Evolutionary conservation across 805 yeast genomes (phyloP), one percentile per base, ranked within the genome.

Genomic region (Maudiozyma turicensis): DNA sequence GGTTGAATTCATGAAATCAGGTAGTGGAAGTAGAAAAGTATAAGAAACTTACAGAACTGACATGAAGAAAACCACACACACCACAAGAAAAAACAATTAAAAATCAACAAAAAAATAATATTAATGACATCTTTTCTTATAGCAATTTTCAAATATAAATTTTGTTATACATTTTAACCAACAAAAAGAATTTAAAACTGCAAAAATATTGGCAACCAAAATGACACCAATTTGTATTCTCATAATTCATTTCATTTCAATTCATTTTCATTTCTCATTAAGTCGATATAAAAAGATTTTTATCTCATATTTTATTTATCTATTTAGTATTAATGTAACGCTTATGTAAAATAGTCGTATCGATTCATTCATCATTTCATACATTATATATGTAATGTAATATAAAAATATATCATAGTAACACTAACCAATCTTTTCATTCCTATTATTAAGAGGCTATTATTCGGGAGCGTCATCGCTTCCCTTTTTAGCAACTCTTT

Each of bases 1-100:
- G 64, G 83, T 91, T 60, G 86, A 81, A 59, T 78, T 89, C 61
- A 79, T 77, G 60, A 81, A 78, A 59, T 61, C 63, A 48, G 62
- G 50, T 30, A 55, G 53, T 38, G 61, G 64, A 43, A 58, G 66
- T 40, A 61, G 65, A 51, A 63, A 62, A 54, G 58, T 58, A 44
- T 63, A 45, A 54, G 15, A 38, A 14, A 38, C 9, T 13, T 38
- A 34, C 37, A 20, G 26, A 20, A 20, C 26, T 20, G 26, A 20
- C 26, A 20, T 20, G 26, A 20, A 20, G 26, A 20, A 20, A 20
- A 20, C 26, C 26, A 20, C 26, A 20, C 26, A 20, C 26, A 20
- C 2, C 26, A 20, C 2, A 4, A 20, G 4, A 20, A 20, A 20
- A 20, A 20, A 20, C 26, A 20, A 20, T 20, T 20, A 20, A 20